Evolutionary conservation across 2,329 filamentous ascomycete genomes (phyloP).

Genomic region (Parastagonospora nodorum): DNA sequence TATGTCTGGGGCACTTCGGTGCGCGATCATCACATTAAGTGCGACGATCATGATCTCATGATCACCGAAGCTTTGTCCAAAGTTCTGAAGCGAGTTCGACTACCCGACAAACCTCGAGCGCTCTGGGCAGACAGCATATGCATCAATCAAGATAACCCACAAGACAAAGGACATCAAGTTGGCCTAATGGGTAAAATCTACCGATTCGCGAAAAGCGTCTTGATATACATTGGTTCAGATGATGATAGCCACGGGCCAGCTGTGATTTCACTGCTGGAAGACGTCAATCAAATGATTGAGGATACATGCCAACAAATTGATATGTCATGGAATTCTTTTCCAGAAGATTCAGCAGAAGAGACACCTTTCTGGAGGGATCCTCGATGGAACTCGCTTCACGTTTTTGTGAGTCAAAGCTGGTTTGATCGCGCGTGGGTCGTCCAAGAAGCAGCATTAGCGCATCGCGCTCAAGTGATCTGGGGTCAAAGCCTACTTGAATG

Average conservation of each 20-base stretch:
- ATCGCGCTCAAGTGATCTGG: conserved; percentile 1
- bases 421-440: conserved; percentile 5
- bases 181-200: conserved; percentile 9
- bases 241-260: conserved; percentile 2
- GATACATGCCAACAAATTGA: not conserved
- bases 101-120: not conserved
- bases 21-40: not conserved
- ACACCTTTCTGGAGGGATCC: conserved; percentile 2
- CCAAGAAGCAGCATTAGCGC: conserved; percentile 4
- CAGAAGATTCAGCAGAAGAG: not conserved
- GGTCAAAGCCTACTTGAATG: conserved; percentile 1
- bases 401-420: not conserved
- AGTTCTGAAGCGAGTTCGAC: conserved; percentile 4
- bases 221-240: conserved; percentile 3
- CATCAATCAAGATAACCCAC: conserved; percentile 6
- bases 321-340: not conserved
- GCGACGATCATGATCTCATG: not conserved
- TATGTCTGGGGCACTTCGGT: conserved; percentile 8
- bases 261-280: conserved; percentile 1
- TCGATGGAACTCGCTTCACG: conserved; percentile 3
- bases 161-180: conserved; percentile 10
- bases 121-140: conserved; percentile 12
- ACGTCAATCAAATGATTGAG: conserved; percentile 3
- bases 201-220: not conserved
- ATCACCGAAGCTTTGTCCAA: conserved; percentile 3